phyloP scores from a whole-genome alignment of 805 yeast genomes.

The Yamadazyma philogaea region DNA sequence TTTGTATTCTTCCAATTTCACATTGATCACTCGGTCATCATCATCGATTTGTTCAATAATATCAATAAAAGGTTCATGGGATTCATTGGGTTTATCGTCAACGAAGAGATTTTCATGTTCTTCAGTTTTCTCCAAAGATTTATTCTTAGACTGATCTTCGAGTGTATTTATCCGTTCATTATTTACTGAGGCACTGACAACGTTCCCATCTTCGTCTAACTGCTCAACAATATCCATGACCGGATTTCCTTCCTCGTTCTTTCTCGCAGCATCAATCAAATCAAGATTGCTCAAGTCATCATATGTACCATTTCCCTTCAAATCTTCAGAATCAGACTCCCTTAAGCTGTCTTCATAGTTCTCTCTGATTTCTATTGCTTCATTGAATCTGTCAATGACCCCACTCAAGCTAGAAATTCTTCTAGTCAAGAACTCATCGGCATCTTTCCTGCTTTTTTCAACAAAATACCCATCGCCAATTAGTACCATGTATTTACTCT shows the following conservation, averaged over 20 bases:
- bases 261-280: constrained; percentile 6
- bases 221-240: constrained; percentile 77
- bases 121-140: background rate
- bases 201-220: constrained; percentile 78
- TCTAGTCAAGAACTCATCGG: constrained; percentile 24
- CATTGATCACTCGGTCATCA: constrained; percentile 60
- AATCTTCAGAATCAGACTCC: background rate
- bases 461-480: constrained; percentile 43
- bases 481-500: constrained; percentile 22
- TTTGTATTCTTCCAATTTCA: constrained; percentile 9
- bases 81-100: background rate
- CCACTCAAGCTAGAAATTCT: constrained; percentile 21
- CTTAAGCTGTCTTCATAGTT: constrained; percentile 19
- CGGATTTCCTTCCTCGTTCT: constrained; percentile 43
- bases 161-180: background rate
- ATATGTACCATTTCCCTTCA: background rate
- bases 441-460: constrained; percentile 28
- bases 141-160: background rate
- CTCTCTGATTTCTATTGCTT: constrained; percentile 33
- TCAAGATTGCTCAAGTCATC: too few species aligned
- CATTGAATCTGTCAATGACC: constrained; percentile 40
- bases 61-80: constrained; percentile 44
- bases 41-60: constrained; percentile 79
- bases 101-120: background rate
- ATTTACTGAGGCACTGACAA: constrained; percentile 34